Percentiles rank a stretch among this genome's conserved stretches.
Conservation (phyloP, 2,329 filamentous ascomycete genomes). For the Paramyrothecium roridum region DNA sequence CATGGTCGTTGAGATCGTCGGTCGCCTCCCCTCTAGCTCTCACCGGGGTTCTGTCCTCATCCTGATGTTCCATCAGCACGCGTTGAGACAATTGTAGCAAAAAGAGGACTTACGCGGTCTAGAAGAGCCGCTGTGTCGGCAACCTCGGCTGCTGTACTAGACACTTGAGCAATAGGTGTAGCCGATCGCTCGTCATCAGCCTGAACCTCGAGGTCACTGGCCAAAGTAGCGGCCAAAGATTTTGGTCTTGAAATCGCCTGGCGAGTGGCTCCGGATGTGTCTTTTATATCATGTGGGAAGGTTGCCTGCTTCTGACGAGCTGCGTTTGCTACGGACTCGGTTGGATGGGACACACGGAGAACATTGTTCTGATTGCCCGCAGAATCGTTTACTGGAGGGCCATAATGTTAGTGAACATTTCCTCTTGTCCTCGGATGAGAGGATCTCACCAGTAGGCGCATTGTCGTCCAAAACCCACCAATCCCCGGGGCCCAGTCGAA, state of each 20-base stretch:
- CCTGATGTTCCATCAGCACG: no score
- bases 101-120: constrained; percentile 20
- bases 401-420: not conserved
- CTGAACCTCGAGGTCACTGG: constrained; percentile 1
- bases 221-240: not conserved
- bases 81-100: not conserved
- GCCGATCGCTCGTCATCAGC: constrained; percentile 18
- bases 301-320: not conserved
- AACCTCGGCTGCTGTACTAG: constrained; percentile 40
- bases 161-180: constrained; percentile 37
- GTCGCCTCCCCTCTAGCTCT: not conserved
- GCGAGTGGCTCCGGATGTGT: not conserved
- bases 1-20: not conserved
- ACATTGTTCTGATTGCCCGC: constrained; percentile 48
- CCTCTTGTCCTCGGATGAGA: not conserved
- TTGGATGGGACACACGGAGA: constrained; percentile 19
- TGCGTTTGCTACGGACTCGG: not conserved
- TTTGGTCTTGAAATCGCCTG: not conserved
- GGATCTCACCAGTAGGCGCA: constrained; percentile 51
- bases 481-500: constrained; percentile 62
- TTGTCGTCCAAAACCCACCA: constrained; percentile 70
- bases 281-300: not conserved
- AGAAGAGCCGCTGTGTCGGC: constrained; percentile 36
- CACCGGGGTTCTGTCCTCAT: not conserved
- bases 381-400: constrained; percentile 32